Base-by-base conservation (phyloP, 306 rosid species). In the Malus asiatica region DNA sequence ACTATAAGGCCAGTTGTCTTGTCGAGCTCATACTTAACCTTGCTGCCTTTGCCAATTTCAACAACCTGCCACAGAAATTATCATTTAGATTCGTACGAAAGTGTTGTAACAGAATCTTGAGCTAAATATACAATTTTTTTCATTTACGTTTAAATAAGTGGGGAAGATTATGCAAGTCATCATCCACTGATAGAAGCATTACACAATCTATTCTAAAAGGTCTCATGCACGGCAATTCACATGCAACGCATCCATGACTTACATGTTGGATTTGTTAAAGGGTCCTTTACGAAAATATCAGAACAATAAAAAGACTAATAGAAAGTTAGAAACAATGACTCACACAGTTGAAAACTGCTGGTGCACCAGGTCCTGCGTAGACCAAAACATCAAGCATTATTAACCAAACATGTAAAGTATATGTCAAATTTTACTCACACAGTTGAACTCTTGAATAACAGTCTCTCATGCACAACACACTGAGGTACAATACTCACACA, bases 1-100 rank as follows among this genome's bases (percentile, higher is more conserved):
- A 92, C 92, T 78, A 92, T 95, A 78, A 95, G 99, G 78, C 99
- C 96, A 83, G 81, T 89, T 52, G 82, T 32, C 88, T 95, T 95
- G 90, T 95, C 97, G 66, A 95, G 90, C 90, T 95, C 97, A 44
- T 95, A 92, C 87, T 95, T 95, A 74, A 92, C 97, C 91, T 95
- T 95, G 83, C 97, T 84, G 57, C 99, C 99, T 87, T 88, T 90
- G 77, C 96, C 42, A 79, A 95, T 95, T 90, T 95, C 99, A 79
- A 95, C 83, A 68, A 95, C 99, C 99, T 93, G 88, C 60, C 86
- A 79, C 59, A 57, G 57, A 80, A 86, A 84, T 71, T 62, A 70
- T 76, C 74, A 71, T 45, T 78, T 71, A n/a, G 66, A 51, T 40
- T 44, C 18, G 57, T 22, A 69, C 48, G 53, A 44, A 27, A 57